Evolutionary conservation across 352 stramenopile genomes (phyloP).

Genomic region (Globisporangium echinulatum): DNA sequence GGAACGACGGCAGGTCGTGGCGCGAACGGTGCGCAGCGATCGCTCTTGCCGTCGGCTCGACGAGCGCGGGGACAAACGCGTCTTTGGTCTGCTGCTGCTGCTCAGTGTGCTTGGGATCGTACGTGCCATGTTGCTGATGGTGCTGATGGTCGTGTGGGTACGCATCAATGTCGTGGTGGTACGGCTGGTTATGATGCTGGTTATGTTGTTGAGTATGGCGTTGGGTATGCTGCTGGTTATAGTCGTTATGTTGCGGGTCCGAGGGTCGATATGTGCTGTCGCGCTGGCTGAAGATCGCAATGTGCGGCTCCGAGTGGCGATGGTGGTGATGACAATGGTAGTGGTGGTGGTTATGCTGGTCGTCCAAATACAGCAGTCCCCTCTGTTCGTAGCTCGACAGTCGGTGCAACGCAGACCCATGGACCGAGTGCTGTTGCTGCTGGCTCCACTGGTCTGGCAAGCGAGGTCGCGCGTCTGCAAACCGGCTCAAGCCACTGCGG

Average conservation of each 20-base stretch:
- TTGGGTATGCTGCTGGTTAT: no score
- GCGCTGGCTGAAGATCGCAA: constrained; percentile 1
- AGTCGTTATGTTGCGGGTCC: no score
- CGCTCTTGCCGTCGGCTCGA: not conserved
- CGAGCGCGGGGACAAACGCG: constrained; percentile 8
- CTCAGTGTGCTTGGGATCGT: no score
- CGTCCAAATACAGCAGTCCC: not conserved
- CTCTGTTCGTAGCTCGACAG: not conserved
- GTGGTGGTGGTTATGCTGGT: constrained; percentile 27
- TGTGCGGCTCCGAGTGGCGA: constrained; percentile 15
- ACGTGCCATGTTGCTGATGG: not conserved
- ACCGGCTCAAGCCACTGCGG: no score
- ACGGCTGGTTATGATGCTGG: no score
- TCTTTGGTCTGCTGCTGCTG: not conserved
- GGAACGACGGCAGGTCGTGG: constrained; percentile 11
- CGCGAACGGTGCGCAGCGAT: not conserved
- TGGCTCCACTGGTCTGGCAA: no score
- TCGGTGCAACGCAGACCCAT: not conserved
- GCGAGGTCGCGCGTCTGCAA: no score
- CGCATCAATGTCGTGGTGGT: no score
- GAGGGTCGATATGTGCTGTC: no score
- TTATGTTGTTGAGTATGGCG: no score
- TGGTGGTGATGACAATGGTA: constrained; percentile 15
- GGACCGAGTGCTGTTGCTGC: no score
- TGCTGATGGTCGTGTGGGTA: constrained; percentile 15